Conservation (phyloP, 2,329 filamentous ascomycete genomes). For the Cadophora luteo-olivacea region DNA sequence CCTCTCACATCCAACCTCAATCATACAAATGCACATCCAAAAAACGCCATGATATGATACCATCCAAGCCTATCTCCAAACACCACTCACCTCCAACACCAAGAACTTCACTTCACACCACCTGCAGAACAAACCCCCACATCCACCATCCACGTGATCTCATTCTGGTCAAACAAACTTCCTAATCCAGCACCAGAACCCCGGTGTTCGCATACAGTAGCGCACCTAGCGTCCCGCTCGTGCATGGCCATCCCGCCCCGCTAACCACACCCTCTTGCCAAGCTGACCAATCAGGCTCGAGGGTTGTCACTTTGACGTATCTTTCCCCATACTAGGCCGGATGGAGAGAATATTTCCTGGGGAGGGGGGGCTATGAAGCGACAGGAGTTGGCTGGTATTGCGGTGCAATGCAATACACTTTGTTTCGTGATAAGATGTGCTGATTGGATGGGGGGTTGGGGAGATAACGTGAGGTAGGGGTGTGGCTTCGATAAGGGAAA, state of each 20-base stretch:
- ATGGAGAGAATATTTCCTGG: not conserved
- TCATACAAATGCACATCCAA: no score
- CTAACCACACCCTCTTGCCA: no score
- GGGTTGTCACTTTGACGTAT: no score
- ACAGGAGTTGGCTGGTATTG: no score
- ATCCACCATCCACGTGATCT: not conserved
- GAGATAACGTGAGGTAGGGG: not conserved
- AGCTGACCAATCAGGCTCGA: no score
- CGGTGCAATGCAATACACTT: not conserved
- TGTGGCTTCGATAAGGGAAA: not conserved
- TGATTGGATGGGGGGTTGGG: not conserved
- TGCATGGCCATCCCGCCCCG: not conserved
- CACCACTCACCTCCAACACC: no score
- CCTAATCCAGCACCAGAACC: not conserved
- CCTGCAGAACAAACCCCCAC: not conserved
- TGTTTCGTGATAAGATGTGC: not conserved
- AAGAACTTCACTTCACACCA: no score
- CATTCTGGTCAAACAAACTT: slow-evolving; percentile 16
- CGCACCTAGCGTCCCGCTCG: not conserved
- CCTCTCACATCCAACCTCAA: no score
- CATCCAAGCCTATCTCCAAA: no score
- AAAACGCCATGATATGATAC: no score
- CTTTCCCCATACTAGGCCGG: not conserved
- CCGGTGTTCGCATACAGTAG: not conserved
- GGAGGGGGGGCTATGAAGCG: no score